These are phyloP conservation scores for Aulographum hederae DNA, from an alignment of 2,329 filamentous ascomycete species.

Conservation along the genomic window DNA sequence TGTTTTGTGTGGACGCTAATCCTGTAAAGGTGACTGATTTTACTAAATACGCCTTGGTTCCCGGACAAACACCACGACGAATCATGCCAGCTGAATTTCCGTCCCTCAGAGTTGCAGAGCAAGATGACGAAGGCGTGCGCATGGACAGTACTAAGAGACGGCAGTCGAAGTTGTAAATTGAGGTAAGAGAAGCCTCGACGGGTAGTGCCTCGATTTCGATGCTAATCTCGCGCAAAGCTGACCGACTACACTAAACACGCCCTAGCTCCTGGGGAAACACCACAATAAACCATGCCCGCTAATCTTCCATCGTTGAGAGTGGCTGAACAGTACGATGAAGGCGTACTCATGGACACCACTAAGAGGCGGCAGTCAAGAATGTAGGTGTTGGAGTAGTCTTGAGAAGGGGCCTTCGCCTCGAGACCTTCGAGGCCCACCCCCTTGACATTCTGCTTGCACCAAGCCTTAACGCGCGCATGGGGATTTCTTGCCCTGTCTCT, in stretches of 20 bases:
- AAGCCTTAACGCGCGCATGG: too few species aligned
- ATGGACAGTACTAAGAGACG: conserved; percentile 40
- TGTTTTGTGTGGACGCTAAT: too few species aligned
- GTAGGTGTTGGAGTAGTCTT: too few species aligned
- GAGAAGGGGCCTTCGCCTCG: too few species aligned
- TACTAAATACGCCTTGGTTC: conserved; percentile 49
- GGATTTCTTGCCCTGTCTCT: too few species aligned
- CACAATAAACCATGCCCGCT: conserved; percentile 62
- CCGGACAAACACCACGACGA: conserved; percentile 43
- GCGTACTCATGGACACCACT: conserved; percentile 49
- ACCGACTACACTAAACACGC: conserved; percentile 57
- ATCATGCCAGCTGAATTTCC: conserved; percentile 64
- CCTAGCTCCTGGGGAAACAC: conserved; percentile 42
- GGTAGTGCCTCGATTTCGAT: too few species aligned
- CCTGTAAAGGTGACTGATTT: conserved; percentile 63
- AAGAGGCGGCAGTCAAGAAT: conserved; percentile 8
- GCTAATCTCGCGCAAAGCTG: too few species aligned
- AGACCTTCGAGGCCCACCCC: too few species aligned
- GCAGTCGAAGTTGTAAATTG: conserved; percentile 9
- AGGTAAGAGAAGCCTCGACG: too few species aligned
- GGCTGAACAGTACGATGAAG: conserved; percentile 65
- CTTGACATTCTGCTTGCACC: too few species aligned
- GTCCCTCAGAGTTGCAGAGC: conserved; percentile 53
- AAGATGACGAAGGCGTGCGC: conserved; percentile 59
- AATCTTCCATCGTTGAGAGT: conserved; percentile 53